Evolutionary conservation across 2,329 filamentous ascomycete genomes (phyloP).

Genomic region (Fusarium cyanostomum): DNA sequence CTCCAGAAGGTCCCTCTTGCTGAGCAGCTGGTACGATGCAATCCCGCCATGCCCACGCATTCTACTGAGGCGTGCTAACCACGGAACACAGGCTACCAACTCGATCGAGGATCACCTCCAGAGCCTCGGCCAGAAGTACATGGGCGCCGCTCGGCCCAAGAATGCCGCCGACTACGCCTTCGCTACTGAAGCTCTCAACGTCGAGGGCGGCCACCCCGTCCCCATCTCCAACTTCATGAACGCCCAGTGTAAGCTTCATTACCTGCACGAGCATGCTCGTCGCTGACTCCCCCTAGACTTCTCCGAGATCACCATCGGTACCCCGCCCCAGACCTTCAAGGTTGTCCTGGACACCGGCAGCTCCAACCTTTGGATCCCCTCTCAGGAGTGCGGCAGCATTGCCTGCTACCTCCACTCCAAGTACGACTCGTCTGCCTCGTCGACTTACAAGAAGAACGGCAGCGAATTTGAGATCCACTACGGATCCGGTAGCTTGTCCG

Average conservation of each 20-base stretch:
- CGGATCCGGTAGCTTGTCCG: constrained; percentile 91
- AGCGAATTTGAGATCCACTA: constrained; percentile 92
- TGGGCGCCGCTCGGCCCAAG: constrained; percentile 74
- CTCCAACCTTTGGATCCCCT: constrained; percentile 99
- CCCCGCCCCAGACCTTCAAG: constrained; percentile 95
- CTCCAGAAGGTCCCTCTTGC: constrained; percentile 94
- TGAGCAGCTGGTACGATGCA: constrained; percentile 83
- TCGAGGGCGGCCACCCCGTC: constrained; percentile 77
- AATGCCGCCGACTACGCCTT: constrained; percentile 80
- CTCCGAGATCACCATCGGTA: constrained; percentile 93
- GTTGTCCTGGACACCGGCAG: constrained; percentile 98
- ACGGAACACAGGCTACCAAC: constrained; percentile 69
- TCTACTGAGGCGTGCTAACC: constrained; percentile 20
- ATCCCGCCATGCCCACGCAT: neutral
- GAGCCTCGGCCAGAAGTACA: constrained; percentile 93
- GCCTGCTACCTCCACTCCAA: constrained; percentile 98
- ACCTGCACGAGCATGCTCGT: neutral
- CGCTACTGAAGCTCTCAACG: constrained; percentile 74
- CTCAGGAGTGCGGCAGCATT: constrained; percentile 88
- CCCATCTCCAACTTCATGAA: constrained; percentile 98
- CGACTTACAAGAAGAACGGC: constrained; percentile 93
- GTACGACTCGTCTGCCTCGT: constrained; percentile 91
- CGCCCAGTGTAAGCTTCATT: constrained; percentile 82
- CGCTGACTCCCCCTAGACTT: constrained; percentile 73
- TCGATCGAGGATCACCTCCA: constrained; percentile 84